Conservation (phyloP, 169 alveolate genomes). For the Eimeria necatrix region DNA sequence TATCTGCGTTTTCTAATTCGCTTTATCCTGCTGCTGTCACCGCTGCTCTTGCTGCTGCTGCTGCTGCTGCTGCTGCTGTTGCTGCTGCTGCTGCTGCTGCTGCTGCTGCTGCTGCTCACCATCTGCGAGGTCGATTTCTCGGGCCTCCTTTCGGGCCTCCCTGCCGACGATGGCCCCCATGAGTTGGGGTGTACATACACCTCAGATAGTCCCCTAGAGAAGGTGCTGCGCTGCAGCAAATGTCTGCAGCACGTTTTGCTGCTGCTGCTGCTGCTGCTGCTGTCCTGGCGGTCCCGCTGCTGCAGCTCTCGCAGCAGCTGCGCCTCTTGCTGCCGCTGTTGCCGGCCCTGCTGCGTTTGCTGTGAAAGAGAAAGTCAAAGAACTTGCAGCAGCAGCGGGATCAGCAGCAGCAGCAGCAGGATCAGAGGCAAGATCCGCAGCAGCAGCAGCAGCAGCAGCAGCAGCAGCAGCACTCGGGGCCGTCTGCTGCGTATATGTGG, state of each 20-base stretch:
- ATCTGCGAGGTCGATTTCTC: not conserved
- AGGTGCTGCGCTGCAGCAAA: no score
- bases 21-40: not conserved
- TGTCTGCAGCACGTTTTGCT: not conserved
- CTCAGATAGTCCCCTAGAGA: no score
- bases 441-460: no score
- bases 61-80: slow-evolving; percentile 19
- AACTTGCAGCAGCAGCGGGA: not conserved
- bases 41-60: slow-evolving; percentile 21
- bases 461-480: no score
- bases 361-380: not conserved
- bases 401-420: not conserved
- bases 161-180: not conserved
- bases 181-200: no score
- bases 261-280: slow-evolving; percentile 25
- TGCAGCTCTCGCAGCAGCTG: not conserved
- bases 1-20: not conserved
- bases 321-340: no score
- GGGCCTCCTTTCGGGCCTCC: not conserved
- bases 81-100: slow-evolving; percentile 23
- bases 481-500: no score
- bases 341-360: not conserved
- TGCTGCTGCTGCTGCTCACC: not conserved
- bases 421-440: no score
- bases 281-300: not conserved